A percentile compares a stretch with the other conserved stretches of the same genome.
Conservation (phyloP, 1,284 basidiomycete species). For the Boletus smithii region DNA sequence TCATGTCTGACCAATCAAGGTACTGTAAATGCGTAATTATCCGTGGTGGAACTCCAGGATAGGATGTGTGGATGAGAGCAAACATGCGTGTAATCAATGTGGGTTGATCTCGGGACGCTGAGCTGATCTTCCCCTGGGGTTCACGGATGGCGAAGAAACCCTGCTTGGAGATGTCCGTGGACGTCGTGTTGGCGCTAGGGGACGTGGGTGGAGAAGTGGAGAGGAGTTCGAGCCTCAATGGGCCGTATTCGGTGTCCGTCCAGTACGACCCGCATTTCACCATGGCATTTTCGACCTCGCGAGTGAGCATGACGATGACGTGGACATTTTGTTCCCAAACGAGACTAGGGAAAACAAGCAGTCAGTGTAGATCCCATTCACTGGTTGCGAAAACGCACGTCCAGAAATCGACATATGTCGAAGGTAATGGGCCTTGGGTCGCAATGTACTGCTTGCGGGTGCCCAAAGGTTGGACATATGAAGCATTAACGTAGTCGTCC, state of each 20-base stretch:
- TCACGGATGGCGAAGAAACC: constrained; percentile 34
- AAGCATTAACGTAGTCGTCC: constrained; percentile 94
- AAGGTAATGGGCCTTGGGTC: constrained; percentile 91
- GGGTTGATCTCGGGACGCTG: constrained; percentile 22
- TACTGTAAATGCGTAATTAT: constrained; percentile 82
- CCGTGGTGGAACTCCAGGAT: constrained; percentile 57
- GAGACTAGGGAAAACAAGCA: constrained; percentile 44
- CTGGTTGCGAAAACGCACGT: constrained; percentile 56
- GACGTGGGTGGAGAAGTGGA: constrained; percentile 49
- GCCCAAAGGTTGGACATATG: constrained; percentile 81
- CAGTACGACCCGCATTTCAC: constrained; percentile 94
- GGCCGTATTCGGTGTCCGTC: constrained; percentile 70
- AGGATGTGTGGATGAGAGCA: constrained; percentile 56
- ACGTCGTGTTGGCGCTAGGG: constrained; percentile 6
- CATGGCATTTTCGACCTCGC: constrained; percentile 84
- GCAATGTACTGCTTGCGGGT: constrained; percentile 87
- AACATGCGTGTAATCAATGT: constrained; percentile 68
- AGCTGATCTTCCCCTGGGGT: constrained; percentile 7
- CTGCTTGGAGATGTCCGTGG: constrained; percentile 20
- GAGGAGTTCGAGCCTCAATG: constrained; percentile 62
- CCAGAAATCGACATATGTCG: constrained; percentile 94
- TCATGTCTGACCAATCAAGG: constrained; percentile 91
- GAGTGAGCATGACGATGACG: constrained; percentile 87
- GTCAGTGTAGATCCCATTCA: constrained; percentile 10
- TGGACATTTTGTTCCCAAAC: constrained; percentile 80